Base-by-base conservation (phyloP, 208 protist genomes). In the Crithidia fasciculata region DNA sequence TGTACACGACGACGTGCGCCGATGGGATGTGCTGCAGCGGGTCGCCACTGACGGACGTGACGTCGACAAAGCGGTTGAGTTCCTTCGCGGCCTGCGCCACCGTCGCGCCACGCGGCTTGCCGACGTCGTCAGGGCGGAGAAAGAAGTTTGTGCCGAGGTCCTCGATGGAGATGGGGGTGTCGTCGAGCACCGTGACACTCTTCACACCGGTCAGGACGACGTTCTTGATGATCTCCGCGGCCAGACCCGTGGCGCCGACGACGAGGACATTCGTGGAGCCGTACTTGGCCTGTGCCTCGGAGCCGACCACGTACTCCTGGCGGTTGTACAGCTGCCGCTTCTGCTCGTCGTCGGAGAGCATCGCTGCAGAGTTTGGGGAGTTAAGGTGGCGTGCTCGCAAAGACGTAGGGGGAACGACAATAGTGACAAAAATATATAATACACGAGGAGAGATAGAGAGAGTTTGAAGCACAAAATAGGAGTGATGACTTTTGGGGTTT, bases 191-290 rank as follows among this genome's bases (percentile, higher is more conserved):
- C 53, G 55, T 76, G 9, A 98, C 82, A 19, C 81, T 84, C 37
- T 81, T 75, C 18, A 98, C 93, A 8, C 93, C 92, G 16, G 92
- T 94, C 53, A 98, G 85, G 9, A 88, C 80, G 36, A 98, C 59
- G 72, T 97, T 98, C 66, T 98, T 98, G 44, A 96, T 85, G 37
- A 98, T 85, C 81, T 98, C 94, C 18, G 93, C 86, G 4, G 82
- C 92, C 2, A 95, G 82, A 18, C 96, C 96, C 52, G 45, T 74
- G 40, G 88, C 76, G 13, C 96, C 96, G 50, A 95, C 85, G 40
- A 98, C 85, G 52, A 98, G 82, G 6, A 98, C 91, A 58, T 84
- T 71, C 2, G 91, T 93, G n/a, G 54, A 65, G 62, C 87, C 83
- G 75, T 97, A 94, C 78, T 91, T 94, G 12, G 82, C 81, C 79